Percentiles rank a stretch among this genome's conserved stretches.
Conservation (phyloP, 768 basidiomycete genomes). For the Leucogyrophana mollusca region DNA sequence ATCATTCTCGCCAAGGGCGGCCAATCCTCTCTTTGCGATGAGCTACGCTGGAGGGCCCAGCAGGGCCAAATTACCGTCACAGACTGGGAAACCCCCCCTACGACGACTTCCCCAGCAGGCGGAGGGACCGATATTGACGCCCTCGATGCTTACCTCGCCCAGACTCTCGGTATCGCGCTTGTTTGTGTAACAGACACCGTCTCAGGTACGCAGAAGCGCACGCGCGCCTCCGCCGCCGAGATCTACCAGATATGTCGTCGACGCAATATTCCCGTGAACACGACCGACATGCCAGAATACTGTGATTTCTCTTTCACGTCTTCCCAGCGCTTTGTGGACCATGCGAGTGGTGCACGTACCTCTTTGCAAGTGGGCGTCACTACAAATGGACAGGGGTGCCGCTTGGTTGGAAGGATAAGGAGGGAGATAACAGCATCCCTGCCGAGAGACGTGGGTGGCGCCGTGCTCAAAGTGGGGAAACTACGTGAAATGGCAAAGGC, state of each 20-base stretch:
- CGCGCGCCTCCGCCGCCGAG: constrained; percentile 49
- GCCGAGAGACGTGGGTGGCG: constrained; percentile 68
- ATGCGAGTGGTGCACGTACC: constrained; percentile 41
- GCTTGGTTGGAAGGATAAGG: constrained; percentile 75
- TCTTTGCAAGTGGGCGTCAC: constrained; percentile 79
- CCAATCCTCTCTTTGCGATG: constrained; percentile 54
- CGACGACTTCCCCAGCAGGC: constrained; percentile 6
- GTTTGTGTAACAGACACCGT: constrained; percentile 85
- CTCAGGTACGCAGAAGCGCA: constrained; percentile 35
- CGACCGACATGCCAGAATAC: constrained; percentile 81
- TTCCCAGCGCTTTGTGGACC: constrained; percentile 74
- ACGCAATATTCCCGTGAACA: constrained; percentile 73
- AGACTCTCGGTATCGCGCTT: constrained; percentile 38
- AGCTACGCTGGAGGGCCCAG: constrained; percentile 63
- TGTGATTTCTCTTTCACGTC: constrained; percentile 91
- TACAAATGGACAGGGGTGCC: constrained; percentile 89
- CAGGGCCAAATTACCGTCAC: constrained; percentile 56
- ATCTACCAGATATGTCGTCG: constrained; percentile 55
- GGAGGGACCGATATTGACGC: constrained; percentile 39
- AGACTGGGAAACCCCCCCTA: constrained; percentile 49
- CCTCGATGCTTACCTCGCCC: constrained; percentile 47
- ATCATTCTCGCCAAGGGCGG: constrained; percentile 60
- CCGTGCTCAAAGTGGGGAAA: constrained; percentile 70
- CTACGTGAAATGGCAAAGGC: constrained; percentile 46
- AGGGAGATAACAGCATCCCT: constrained; percentile 80